Base-by-base conservation (phyloP, 2,329 filamentous ascomycete genomes). In the Phaeomoniella chlamydospora region DNA sequence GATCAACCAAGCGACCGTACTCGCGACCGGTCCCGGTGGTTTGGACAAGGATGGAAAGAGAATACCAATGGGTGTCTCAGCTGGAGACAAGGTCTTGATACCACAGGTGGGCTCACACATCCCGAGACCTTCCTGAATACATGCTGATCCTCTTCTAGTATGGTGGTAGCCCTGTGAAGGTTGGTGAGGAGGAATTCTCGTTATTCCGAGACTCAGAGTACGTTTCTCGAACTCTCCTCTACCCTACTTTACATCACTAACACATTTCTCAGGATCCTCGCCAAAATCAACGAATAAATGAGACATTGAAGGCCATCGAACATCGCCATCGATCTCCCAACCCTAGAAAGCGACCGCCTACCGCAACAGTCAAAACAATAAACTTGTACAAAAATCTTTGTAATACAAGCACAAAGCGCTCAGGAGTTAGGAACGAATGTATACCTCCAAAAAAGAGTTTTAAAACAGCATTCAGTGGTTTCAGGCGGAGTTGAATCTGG, bases 201-300 rank as follows among this genome's bases (percentile, higher is more conserved):
- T 77, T 98, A 46, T 98, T 94, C 80, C 76, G 90, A 54, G 90
- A 98, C 65, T 82, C 86, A 69, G 90, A 98, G 88, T 96, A 78
- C 66, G 87, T 80, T 36, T 31, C 18, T 12, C 22, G 9, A 10
- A 17, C 17, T 31, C 29, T 5, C 10, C 37, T 10, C 4, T 35
- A 11, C 18, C 1, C 9, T 10, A 16, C 11, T 37, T 16, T 14
- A 29, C 17, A 15, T 18, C 26, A 4, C 5, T 14, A 15, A 16
- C 17, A 53, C 36, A 22, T 33, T 10, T 6, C 6, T 16, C 51
- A 94, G 88, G 62, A 84, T 98, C 50, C 77, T 98, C 42, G 90
- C 90, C 61, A 98, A 96, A 80, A 94, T 98, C 74, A 94, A 85
- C 67, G 88, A 96, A 73, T 94, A 83, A 69, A 70, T 34, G 37